phyloP scores from a whole-genome alignment of 129 eudicot genomes.

The Escallonia herrerae region DNA sequence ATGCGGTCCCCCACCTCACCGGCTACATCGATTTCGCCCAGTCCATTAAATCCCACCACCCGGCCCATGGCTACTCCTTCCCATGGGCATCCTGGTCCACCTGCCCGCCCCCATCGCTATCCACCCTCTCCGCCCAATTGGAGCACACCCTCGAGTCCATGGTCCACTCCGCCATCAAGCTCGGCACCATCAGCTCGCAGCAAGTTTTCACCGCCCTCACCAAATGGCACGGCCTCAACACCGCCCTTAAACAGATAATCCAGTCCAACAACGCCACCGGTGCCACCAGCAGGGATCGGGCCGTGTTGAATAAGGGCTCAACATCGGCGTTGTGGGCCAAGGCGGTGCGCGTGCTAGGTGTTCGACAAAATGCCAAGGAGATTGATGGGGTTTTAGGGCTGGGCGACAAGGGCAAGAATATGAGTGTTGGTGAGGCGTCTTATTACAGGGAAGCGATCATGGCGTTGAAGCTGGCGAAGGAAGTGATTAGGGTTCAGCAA shows the following conservation, averaged over 20 bases:
- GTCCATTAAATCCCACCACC: slow-evolving; percentile 52
- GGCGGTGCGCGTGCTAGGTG: slow-evolving; percentile 55
- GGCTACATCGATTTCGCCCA: slow-evolving; percentile 81
- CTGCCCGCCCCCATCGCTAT: slow-evolving; percentile 49
- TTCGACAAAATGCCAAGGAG: slow-evolving; percentile 44
- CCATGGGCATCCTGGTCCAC: slow-evolving; percentile 85
- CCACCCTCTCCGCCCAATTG: slow-evolving; percentile 38
- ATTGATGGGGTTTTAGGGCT: slow-evolving; percentile 35
- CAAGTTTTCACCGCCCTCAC: slow-evolving; percentile 50
- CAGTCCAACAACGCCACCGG: neutral
- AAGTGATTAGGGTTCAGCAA: slow-evolving; percentile 73
- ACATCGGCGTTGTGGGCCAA: slow-evolving; percentile 55
- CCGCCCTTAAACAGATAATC: slow-evolving; percentile 39
- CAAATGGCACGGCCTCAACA: slow-evolving; percentile 66
- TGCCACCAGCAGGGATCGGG: slow-evolving; percentile 8
- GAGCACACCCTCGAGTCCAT: slow-evolving; percentile 63
- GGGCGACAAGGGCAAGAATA: slow-evolving; percentile 22
- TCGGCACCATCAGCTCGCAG: slow-evolving; percentile 65
- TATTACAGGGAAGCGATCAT: slow-evolving; percentile 63
- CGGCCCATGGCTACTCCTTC: slow-evolving; percentile 54
- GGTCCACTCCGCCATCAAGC: slow-evolving; percentile 45
- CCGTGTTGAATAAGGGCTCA: slow-evolving; percentile 14
- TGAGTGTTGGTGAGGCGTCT: slow-evolving; percentile 44
- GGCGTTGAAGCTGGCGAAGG: slow-evolving; percentile 79
- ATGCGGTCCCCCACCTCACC: slow-evolving; percentile 71